Base-by-base conservation (phyloP, 371 early-diverging fungal genomes). In the Mucor mucedo region DNA sequence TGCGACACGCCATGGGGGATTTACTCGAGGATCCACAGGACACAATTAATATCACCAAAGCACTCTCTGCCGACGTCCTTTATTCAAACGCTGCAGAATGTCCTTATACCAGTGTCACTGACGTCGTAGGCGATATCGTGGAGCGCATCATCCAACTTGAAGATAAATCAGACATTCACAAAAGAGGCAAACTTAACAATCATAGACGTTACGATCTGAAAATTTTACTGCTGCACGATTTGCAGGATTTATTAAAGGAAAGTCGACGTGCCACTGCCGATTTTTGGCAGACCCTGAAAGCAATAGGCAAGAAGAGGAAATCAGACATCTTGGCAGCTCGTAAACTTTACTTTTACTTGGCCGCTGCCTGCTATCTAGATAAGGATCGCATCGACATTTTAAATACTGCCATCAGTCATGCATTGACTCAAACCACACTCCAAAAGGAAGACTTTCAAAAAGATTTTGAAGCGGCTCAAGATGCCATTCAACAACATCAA, bases 1-100 rank as follows among this genome's bases (percentile, higher is more conserved):
- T 75, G 68, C 75, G 80, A 8, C 75, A 73, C 27, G 48, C 65
- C 1, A 47, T 75, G 54, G 80, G 77, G 4, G 72, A 72, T 9
- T 16, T 73, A 2, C 39, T 59, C 1, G 77, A 80, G 11, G 71
- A 77, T 58, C 28, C 38, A 3, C 29, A 41, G n/a, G 59, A 67
- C 14, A 65, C 72, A 5, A 27, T 70, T 2, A 2, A 48, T 14
- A 52, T 66, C 3, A 40, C 69, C 3, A 33, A 58, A 2, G 30
- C 16, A 33, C 28, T 76, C 14, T 78, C 71, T 2, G 55, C 33
- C 4, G 6, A 55, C 10, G 65, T 73, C 0, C 52, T 75, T 49
- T 78, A 58, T 35, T 66, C 68, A 2, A 67, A 50, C 1, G 67
- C 65, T 30, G 38, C 70, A 7, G 61, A 52, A 39, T 73, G 60